Conservation (phyloP, 176 grass and related monocot genomes). For the Urochloa ruziziensis region DNA sequence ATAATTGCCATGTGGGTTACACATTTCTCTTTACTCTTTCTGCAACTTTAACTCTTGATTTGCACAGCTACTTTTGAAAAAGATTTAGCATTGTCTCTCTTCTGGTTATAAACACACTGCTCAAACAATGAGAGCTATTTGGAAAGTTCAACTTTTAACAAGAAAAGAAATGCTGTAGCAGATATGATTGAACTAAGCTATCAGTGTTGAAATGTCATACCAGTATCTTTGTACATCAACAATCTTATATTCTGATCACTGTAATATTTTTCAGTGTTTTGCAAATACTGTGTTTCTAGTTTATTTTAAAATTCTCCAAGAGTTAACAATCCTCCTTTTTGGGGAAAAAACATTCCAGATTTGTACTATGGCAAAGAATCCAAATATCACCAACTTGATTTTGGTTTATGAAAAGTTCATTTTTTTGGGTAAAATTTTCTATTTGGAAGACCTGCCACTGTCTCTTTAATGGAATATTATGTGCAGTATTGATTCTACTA, state of each 20-base stretch:
- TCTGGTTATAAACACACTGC: not conserved
- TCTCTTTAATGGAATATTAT: not conserved
- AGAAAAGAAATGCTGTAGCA: not conserved
- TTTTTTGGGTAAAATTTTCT: not conserved
- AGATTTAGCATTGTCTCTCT: not conserved
- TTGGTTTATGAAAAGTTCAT: not conserved
- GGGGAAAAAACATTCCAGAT: not conserved
- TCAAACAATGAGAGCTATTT: not conserved
- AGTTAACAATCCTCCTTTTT: not conserved
- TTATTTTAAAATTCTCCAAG: not conserved
- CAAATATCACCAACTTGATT: conserved; percentile 2
- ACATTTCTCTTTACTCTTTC: conserved; percentile 1
- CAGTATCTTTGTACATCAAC: not conserved
- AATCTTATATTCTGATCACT: not conserved
- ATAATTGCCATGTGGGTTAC: not conserved
- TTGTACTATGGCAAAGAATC: not conserved
- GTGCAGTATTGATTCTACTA: not conserved
- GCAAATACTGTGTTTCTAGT: not conserved
- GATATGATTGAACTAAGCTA: not conserved
- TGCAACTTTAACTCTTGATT: not conserved
- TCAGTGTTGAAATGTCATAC: not conserved
- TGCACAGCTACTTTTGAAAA: not conserved
- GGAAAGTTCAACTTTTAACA: not conserved
- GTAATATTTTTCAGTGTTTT: not conserved
- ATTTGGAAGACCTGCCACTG: not conserved